phyloP scores from a whole-genome alignment of 352 stramenopile species.

The Lagenidium sp. region DNA sequence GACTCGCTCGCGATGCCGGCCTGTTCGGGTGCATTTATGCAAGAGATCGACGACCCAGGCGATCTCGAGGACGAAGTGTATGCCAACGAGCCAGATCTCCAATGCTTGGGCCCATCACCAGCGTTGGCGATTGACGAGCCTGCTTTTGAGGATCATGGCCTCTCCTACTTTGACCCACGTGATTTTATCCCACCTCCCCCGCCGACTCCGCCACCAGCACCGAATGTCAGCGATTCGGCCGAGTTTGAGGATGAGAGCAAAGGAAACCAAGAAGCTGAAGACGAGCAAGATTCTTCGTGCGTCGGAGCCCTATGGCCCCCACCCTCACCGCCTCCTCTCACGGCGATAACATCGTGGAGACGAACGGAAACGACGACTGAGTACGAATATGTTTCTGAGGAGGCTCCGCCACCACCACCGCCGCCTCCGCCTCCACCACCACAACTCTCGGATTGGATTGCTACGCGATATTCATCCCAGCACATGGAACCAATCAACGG shows the following conservation, averaged over 20 bases:
- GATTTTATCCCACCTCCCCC: slow-evolving; percentile 12
- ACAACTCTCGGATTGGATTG: neutral
- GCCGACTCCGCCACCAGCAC: slow-evolving; percentile 9
- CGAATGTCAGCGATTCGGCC: slow-evolving; percentile 5
- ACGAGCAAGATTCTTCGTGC: no score
- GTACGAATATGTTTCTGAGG: no score
- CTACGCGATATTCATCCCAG: no score
- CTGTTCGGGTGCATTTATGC: slow-evolving; percentile 42
- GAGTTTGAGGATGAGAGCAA: neutral
- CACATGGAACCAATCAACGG: no score
- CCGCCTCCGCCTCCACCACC: slow-evolving; percentile 7
- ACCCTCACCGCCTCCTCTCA: no score
- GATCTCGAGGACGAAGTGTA: slow-evolving; percentile 14
- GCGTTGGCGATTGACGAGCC: no score
- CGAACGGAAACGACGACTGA: no score
- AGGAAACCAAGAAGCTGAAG: no score
- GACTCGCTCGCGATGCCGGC: neutral
- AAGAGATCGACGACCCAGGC: slow-evolving; percentile 42
- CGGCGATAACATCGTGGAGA: no score
- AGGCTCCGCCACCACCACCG: neutral
- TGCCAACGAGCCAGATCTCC: neutral
- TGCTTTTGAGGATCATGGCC: slow-evolving; percentile 15
- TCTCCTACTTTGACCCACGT: slow-evolving; percentile 1
- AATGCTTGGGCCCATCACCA: neutral
- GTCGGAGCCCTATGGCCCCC: no score